phyloP scores from a whole-genome alignment of 257 asterid genomes.

The Asclepias syriaca region DNA sequence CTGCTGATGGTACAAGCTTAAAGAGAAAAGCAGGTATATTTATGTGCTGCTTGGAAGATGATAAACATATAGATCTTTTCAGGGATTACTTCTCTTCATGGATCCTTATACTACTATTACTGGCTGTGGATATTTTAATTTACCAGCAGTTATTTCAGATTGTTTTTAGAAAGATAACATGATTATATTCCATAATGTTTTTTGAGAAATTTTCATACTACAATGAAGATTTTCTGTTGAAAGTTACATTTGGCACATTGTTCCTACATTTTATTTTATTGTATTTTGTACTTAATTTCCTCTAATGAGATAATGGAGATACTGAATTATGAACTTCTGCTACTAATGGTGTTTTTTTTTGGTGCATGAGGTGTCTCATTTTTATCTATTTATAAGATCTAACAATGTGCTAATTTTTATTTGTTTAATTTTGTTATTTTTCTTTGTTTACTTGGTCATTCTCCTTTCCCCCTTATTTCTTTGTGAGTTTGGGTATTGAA shows the following conservation, averaged over 20 bases:
- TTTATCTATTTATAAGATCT: background rate
- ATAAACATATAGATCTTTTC: too few relatives aligned
- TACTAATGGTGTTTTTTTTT: background rate
- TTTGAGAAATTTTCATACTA: background rate
- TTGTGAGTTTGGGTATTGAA: background rate
- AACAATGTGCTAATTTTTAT: background rate
- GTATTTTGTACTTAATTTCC: background rate
- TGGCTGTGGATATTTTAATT: background rate
- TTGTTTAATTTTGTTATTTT: background rate
- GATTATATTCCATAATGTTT: background rate
- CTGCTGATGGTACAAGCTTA: constrained; percentile 38
- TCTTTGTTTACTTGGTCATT: background rate
- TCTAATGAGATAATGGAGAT: background rate
- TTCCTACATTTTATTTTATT: background rate
- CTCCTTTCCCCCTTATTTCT: background rate
- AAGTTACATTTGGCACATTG: background rate
- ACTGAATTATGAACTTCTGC: background rate
- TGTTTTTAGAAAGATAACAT: background rate
- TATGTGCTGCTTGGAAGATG: constrained; percentile 9
- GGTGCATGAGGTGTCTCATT: background rate
- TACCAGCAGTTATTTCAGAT: background rate
- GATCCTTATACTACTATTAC: background rate
- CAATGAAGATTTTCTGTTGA: background rate
- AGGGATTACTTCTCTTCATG: too few relatives aligned
- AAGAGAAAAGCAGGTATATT: constrained; percentile 87